Percentiles rank a stretch among this genome's conserved stretches.
These are phyloP conservation scores for Apiotrichum siamense DNA, from an alignment of 1,284 basidiomycete species.

Conservation along the genomic window DNA sequence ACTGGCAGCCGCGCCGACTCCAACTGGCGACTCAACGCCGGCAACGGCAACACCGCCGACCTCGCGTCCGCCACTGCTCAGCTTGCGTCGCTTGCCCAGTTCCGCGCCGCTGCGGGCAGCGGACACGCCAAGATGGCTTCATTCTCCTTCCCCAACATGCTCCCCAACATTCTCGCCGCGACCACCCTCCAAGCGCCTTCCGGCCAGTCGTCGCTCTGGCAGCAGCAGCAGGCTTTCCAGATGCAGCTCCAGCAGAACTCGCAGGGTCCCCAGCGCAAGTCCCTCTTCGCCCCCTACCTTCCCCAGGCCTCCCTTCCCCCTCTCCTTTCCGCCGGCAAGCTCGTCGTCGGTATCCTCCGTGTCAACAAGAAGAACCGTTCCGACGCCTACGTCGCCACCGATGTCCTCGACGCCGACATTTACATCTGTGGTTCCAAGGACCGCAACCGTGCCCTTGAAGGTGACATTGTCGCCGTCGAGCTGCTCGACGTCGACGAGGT, in stretches of 20 bases:
- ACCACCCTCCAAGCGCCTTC: constrained; percentile 65
- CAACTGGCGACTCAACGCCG: constrained; percentile 73
- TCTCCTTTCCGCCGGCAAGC: constrained; percentile 92
- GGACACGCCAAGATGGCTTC: constrained; percentile 96
- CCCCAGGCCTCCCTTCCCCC: constrained; percentile 96
- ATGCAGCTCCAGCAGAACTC: constrained; percentile 80
- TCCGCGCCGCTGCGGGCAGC: constrained; percentile 88
- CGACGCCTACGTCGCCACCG: constrained; percentile 98
- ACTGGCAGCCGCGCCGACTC: constrained; percentile 53
- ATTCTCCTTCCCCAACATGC: constrained; percentile 94
- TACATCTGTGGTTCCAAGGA: constrained; percentile 99
- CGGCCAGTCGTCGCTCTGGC: constrained; percentile 55
- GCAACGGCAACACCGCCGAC: constrained; percentile 56
- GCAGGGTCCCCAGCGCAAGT: constrained; percentile 91
- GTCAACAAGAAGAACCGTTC: constrained; percentile 99
- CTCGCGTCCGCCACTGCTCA: constrained; percentile 88
- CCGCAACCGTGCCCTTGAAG: constrained; percentile 95
- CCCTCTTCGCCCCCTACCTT: constrained; percentile 95
- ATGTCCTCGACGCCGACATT: constrained; percentile 96
- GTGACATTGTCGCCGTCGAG: constrained; percentile 97
- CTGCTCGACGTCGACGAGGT: constrained; percentile 96
- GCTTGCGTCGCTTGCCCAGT: constrained; percentile 90
- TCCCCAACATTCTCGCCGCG: constrained; percentile 89
- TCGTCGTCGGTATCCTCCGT: constrained; percentile 93
- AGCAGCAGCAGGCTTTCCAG: constrained; percentile 70